Evolutionary conservation across 1,139 yeast genomes (phyloP), one percentile per base, ranked within the genome.

Genomic region (Diutina ranongensis): DNA sequence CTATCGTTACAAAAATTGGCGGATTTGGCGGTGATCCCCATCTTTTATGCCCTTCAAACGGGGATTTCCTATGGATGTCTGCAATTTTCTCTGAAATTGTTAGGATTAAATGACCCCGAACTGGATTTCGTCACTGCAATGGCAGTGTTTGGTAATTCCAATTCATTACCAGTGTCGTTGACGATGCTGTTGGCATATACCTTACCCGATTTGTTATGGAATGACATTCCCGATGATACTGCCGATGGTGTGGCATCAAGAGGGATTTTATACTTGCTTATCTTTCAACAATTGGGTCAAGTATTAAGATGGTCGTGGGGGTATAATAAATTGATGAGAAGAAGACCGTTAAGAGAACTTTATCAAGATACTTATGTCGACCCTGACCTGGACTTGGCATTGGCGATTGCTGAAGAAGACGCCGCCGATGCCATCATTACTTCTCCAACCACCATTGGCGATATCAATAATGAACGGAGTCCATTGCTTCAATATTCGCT

Each of bases 231-330:
- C 4, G 72, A 74, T 53, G 95, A 85, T 57, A 65, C 72, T 27
- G 65, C 78, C 16, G 92, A 83, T 53, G 77, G 77, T 53, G 80
- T 85, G 45, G 94, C 94, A 0, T 78, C 87, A 3, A 71, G 95
- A 50, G 95, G 94, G 42, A 79, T 85, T 46, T 67, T 85, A 47
- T 85, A 85, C 60, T 67, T 85, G 54, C 65, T 85, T 49, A 80
- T 85, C 45, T 85, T 85, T 63, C 94, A 85, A 65, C 95, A 85
- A 59, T 70, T 85, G 57, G 94, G 94, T 35, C 94, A 84, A 63
- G 74, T 84, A 55, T 67, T 85, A 49, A 69, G 95, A 50, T 85
- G 95, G 95, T 82, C 92, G 2, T 85, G 94, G 94, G 95, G 95
- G n/a, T 84, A 78, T 63, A 83, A 85, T 58, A 81, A 78, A 22